Conservation (phyloP, 2,329 filamentous ascomycete genomes). For the Cladophialophora exuberans region DNA sequence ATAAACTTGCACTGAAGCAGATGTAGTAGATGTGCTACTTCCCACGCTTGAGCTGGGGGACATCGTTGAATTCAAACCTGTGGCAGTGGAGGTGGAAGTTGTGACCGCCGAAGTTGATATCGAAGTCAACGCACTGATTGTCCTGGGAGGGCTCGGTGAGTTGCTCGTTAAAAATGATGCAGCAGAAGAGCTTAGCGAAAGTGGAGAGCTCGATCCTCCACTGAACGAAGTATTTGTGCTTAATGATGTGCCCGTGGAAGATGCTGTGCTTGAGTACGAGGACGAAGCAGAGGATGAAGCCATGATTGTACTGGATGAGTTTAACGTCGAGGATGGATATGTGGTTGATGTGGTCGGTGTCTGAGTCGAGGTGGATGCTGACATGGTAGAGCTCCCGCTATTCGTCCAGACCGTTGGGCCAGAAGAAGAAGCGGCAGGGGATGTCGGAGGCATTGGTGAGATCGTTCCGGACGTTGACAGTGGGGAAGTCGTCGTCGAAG, state of each 20-base stretch:
- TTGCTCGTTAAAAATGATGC: not conserved
- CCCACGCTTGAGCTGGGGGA: not conserved
- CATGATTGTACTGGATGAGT: constrained; percentile 1
- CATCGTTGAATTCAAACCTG: not conserved
- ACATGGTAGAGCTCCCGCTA: not conserved
- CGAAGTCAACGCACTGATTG: not conserved
- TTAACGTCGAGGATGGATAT: not conserved
- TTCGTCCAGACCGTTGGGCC: not conserved
- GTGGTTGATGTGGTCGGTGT: constrained; percentile 1
- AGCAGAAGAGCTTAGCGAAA: not conserved
- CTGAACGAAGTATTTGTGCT: constrained; percentile 3
- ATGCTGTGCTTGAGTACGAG: not conserved
- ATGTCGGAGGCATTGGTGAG: not conserved
- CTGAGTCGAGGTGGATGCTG: not conserved
- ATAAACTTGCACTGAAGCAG: constrained; percentile 17
- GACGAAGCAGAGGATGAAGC: not conserved
- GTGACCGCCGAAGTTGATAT: constrained; percentile 4
- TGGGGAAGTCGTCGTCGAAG: constrained; percentile 17
- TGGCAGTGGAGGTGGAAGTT: constrained; percentile 4
- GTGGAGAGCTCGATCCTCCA: not conserved
- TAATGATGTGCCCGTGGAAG: not conserved
- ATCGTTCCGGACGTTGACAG: not conserved
- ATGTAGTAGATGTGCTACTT: constrained; percentile 9
- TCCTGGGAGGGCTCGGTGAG: not conserved
- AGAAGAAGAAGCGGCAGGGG: not conserved